Base-by-base conservation (phyloP, 2,329 filamentous ascomycete genomes). In the Stachybotrys elegans region DNA sequence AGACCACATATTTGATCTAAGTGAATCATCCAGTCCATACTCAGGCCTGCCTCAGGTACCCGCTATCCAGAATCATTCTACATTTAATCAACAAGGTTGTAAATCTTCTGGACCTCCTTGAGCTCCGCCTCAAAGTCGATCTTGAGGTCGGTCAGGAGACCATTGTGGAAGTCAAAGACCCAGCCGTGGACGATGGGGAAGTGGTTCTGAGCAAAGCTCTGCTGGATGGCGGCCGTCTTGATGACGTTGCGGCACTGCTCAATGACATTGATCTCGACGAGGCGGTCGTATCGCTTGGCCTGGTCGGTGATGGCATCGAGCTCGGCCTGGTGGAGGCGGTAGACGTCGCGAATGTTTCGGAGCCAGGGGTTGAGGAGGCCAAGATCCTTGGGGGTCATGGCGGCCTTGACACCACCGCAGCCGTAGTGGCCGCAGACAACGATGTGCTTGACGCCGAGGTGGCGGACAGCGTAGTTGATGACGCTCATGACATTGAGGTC, bases 181-280 rank as follows among this genome's bases (percentile, higher is more conserved):
- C 83, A 87, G 27, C 82, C 84, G 65, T 86, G 83, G 42, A 88
- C 83, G 48, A 87, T 74, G 42, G 84, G 84, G 57, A 76, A 87
- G 52, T 74, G 65, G 54, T 84, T 80, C 57, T 76, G 62, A 37
- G 72, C 72, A 57, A 79, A 87, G 16, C 71, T 79, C 67, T 89
- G 80, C 66, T 90, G 81, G n/a, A 95, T 83, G 22, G 80, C 81
- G 19, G 84, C 81, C 57, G 89, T 90, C 73, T 89, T 84, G 72
- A 86, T 83, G 51, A 95, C 73, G 54, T 85, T 84, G 60, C 86
- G 79, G 60, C 90, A 81, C 60, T 90, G 85, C 66, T 86, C 80
- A 31, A 83, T 65, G 40, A 95, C 88, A 60, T 94, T 95, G 59
- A 93, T 76, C 72, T 94, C 88, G 40, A 89, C 86, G 45, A 96